phyloP scores from a whole-genome alignment of 2,329 filamentous ascomycete species.

The Penicillium sp. region DNA sequence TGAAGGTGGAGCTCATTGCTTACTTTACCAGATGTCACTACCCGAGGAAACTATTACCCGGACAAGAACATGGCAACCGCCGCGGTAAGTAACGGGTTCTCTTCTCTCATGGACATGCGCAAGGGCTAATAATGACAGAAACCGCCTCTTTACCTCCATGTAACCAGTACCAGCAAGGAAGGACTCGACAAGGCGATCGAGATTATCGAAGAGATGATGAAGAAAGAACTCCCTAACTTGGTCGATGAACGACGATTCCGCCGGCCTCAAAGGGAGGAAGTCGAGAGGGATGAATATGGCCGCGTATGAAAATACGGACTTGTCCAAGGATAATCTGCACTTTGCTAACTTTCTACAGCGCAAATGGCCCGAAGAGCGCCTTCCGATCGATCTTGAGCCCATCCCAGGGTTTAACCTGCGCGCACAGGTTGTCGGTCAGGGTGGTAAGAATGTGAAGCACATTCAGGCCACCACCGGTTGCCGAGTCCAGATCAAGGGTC shows the following conservation, averaged over 20 bases:
- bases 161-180: conserved; percentile 86
- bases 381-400: conserved; percentile 83
- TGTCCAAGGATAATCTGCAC: background rate
- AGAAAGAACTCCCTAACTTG: conserved; percentile 89
- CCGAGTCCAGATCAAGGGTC: conserved; percentile 96
- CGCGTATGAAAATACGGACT: conserved; percentile 52
- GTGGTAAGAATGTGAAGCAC: conserved; percentile 94
- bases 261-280: conserved; percentile 68
- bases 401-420: conserved; percentile 92
- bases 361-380: conserved; percentile 98
- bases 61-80: conserved; percentile 97
- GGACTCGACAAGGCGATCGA: conserved; percentile 83
- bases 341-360: conserved; percentile 52
- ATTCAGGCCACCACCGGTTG: conserved; percentile 94
- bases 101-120: background rate
- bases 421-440: conserved; percentile 90
- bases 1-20: conserved; percentile 55
- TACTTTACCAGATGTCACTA: conserved; percentile 88
- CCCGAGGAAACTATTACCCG: conserved; percentile 90
- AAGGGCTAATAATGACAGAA: conserved; percentile 52
- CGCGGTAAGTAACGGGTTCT: conserved; percentile 57
- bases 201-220: conserved; percentile 91
- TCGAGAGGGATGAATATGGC: conserved; percentile 87
- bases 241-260: conserved; percentile 92
- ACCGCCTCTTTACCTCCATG: conserved; percentile 87